A percentile compares a stretch with the other conserved stretches of the same genome.
phyloP scores from a whole-genome alignment of 2,329 filamentous ascomycete species.

The Alternaria sp. region DNA sequence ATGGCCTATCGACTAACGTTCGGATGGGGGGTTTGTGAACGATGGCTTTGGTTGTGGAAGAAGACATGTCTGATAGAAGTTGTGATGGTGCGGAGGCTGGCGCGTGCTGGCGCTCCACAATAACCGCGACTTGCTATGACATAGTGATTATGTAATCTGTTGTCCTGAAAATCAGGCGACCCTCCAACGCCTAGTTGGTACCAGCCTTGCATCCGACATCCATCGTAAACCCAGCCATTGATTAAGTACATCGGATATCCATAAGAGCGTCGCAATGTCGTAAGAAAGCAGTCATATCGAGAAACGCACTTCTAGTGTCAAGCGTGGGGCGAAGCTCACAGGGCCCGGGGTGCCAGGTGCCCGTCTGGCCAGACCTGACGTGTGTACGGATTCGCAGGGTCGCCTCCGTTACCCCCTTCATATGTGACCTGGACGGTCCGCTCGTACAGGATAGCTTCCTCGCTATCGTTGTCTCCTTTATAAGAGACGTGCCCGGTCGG shows the following conservation, averaged over 20 bases:
- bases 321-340: not conserved
- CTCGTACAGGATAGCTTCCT: slow-evolving; percentile 28
- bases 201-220: not conserved
- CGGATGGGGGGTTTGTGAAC: slow-evolving; percentile 31
- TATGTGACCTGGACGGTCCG: slow-evolving; percentile 25
- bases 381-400: not conserved
- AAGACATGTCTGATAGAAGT: slow-evolving; percentile 14
- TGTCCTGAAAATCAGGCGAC: not conserved
- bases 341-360: not conserved
- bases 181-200: not conserved
- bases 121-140: not conserved
- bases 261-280: not conserved
- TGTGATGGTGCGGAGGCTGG: not conserved
- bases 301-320: not conserved
- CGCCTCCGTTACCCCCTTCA: slow-evolving; percentile 1
- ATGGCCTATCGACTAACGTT: slow-evolving; percentile 26
- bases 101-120: not conserved
- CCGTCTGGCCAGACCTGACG: slow-evolving; percentile 1
- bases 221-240: not conserved
- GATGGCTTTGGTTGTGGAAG: slow-evolving; percentile 13
- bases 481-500: not conserved
- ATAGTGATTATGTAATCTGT: not conserved
- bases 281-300: not conserved
- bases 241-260: not conserved
- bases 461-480: slow-evolving; percentile 20